phyloP scores from a whole-genome alignment of 1,284 basidiomycete species.

The Ustanciosporium gigantosporum region DNA sequence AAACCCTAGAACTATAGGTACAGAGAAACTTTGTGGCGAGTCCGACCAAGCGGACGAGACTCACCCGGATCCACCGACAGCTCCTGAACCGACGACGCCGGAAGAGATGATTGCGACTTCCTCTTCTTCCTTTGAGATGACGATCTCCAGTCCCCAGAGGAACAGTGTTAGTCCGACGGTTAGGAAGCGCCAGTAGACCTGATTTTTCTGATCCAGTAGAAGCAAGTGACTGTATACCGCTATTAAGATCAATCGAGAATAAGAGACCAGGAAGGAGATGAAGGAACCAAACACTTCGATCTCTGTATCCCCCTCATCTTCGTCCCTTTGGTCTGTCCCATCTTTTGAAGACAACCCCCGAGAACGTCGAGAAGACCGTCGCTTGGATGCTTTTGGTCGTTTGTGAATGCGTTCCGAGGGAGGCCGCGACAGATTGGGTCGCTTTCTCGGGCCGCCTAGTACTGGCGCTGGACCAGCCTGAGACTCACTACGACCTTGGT shows the following conservation, averaged over 20 bases:
- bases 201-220: slow-evolving; percentile 56
- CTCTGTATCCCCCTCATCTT: neutral
- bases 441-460: slow-evolving; percentile 3
- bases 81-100: neutral
- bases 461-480: neutral
- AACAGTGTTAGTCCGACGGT: slow-evolving; percentile 54
- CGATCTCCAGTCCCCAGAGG: slow-evolving; percentile 55
- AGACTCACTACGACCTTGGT: neutral
- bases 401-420: slow-evolving; percentile 26
- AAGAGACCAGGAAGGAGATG: slow-evolving; percentile 48
- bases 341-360: neutral
- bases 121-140: slow-evolving; percentile 44
- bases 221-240: slow-evolving; percentile 58
- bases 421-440: slow-evolving; percentile 20
- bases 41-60: no score
- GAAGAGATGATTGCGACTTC: slow-evolving; percentile 12
- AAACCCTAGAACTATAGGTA: no score
- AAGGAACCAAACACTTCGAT: slow-evolving; percentile 18
- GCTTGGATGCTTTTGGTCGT: slow-evolving; percentile 9
- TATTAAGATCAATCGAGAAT: slow-evolving; percentile 55
- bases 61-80: neutral
- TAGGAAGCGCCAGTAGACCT: slow-evolving; percentile 58
- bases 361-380: neutral
- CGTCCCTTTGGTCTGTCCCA: neutral
- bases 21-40: no score